Conservation (phyloP, 2,329 filamentous ascomycete species). For the Pseudogymnoascus sp. region DNA sequence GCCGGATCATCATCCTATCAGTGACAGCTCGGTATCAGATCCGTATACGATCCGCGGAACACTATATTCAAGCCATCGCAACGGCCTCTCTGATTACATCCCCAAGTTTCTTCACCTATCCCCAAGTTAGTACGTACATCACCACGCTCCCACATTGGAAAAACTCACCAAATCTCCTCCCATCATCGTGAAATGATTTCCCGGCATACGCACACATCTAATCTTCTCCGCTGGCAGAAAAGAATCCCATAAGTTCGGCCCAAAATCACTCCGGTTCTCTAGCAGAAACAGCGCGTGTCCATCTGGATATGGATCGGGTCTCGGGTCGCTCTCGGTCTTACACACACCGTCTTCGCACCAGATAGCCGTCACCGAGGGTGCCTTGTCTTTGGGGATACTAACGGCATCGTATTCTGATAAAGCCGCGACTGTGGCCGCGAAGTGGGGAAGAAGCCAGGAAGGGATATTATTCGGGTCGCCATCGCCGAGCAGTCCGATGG, state of each 20-base stretch:
- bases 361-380: slow-evolving; percentile 56
- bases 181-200: slow-evolving; percentile 74
- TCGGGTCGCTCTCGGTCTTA: slow-evolving; percentile 56
- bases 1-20: too few relatives aligned
- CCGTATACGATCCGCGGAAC: not conserved
- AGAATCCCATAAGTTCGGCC: slow-evolving; percentile 62
- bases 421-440: slow-evolving; percentile 59
- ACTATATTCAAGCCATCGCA: not conserved
- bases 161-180: slow-evolving; percentile 46
- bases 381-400: slow-evolving; percentile 51
- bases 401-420: slow-evolving; percentile 62
- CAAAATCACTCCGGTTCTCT: slow-evolving; percentile 66
- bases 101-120: slow-evolving; percentile 7
- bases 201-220: slow-evolving; percentile 58
- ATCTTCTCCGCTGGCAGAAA: slow-evolving; percentile 56
- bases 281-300: slow-evolving; percentile 62
- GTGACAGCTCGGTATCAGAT: not conserved
- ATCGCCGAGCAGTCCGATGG: slow-evolving; percentile 63
- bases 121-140: not conserved
- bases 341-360: slow-evolving; percentile 72
- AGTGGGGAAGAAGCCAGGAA: slow-evolving; percentile 68
- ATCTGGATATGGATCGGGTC: slow-evolving; percentile 53
- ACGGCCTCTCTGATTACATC: slow-evolving; percentile 10
- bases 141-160: not conserved
- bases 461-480: slow-evolving; percentile 55